Conservation (phyloP, 2,329 filamentous ascomycete genomes). For the Fusarium irregulare region DNA sequence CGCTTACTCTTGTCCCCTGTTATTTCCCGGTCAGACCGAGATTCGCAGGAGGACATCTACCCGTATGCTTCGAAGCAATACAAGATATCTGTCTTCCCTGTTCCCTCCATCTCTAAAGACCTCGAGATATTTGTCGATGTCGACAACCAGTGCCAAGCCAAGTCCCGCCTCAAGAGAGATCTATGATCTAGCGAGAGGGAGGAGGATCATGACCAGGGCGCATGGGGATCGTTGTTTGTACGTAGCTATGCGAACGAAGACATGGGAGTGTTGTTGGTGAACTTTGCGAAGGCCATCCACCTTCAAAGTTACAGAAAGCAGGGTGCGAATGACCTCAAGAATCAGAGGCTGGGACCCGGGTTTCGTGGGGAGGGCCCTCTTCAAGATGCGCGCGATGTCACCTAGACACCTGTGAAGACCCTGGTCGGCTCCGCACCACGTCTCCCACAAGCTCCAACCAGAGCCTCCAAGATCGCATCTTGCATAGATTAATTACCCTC, state of each 20-base stretch:
- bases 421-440: conserved; percentile 39
- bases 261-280: conserved; percentile 32
- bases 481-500: conserved; percentile 29
- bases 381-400: conserved; percentile 40
- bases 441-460: conserved; percentile 44
- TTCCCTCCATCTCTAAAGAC: neutral
- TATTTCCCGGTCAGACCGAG: conserved; percentile 20
- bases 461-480: conserved; percentile 38
- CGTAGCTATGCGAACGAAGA: conserved; percentile 38
- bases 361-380: conserved; percentile 38
- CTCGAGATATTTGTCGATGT: conserved; percentile 9
- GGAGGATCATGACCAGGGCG: conserved; percentile 20
- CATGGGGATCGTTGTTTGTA: conserved; percentile 28
- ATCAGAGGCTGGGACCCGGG: conserved; percentile 7
- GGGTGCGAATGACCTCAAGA: conserved; percentile 35
- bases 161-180: neutral
- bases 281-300: conserved; percentile 23
- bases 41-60: conserved; percentile 23
- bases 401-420: conserved; percentile 40
- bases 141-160: conserved; percentile 1
- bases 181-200: conserved; percentile 37
- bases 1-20: conserved; percentile 27
- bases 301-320: conserved; percentile 28
- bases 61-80: conserved; percentile 8
- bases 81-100: neutral